Conservation (phyloP, 2,329 filamentous ascomycete species). For the Colletotrichum sp. region DNA sequence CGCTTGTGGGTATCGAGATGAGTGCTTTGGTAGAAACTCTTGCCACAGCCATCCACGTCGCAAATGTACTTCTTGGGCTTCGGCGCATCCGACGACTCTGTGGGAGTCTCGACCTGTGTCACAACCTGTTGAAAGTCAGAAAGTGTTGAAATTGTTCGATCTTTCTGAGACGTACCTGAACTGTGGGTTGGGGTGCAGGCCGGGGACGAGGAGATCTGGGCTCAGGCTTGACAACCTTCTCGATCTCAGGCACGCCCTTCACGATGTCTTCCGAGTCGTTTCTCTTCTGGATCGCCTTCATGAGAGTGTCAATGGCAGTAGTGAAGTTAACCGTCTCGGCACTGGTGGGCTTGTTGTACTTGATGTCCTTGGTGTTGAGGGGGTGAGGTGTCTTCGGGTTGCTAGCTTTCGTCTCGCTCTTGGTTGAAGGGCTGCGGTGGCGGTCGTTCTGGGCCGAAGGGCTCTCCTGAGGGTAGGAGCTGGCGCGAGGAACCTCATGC, state of each 20-base stretch:
- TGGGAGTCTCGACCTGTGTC: not conserved
- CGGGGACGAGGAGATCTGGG: not conserved
- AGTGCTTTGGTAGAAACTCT: slow-evolving; percentile 89
- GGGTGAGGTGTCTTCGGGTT: slow-evolving; percentile 20
- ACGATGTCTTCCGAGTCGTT: slow-evolving; percentile 41
- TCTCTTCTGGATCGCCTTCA: slow-evolving; percentile 85
- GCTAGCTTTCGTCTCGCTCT: slow-evolving; percentile 13
- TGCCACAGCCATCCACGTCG: slow-evolving; percentile 74
- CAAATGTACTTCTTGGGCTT: slow-evolving; percentile 73
- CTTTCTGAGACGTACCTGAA: not conserved
- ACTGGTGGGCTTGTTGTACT: slow-evolving; percentile 50
- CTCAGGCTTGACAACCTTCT: slow-evolving; percentile 16
- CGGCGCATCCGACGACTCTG: not conserved
- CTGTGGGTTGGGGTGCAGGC: not conserved
- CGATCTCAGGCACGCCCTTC: slow-evolving; percentile 23
- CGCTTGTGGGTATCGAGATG: slow-evolving; percentile 90
- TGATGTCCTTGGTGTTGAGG: slow-evolving; percentile 43
- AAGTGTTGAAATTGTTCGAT: not conserved
- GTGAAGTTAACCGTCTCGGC: slow-evolving; percentile 67
- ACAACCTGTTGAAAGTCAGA: not conserved
- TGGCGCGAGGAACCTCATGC: slow-evolving; percentile 12
- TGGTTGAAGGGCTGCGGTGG: slow-evolving; percentile 13
- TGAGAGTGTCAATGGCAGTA: slow-evolving; percentile 86
- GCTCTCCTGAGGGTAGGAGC: slow-evolving; percentile 14
- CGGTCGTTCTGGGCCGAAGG: slow-evolving; percentile 1